These are phyloP conservation scores for Penicillium sp. DNA, from an alignment of 2,329 filamentous ascomycete species.

Conservation along the genomic window DNA sequence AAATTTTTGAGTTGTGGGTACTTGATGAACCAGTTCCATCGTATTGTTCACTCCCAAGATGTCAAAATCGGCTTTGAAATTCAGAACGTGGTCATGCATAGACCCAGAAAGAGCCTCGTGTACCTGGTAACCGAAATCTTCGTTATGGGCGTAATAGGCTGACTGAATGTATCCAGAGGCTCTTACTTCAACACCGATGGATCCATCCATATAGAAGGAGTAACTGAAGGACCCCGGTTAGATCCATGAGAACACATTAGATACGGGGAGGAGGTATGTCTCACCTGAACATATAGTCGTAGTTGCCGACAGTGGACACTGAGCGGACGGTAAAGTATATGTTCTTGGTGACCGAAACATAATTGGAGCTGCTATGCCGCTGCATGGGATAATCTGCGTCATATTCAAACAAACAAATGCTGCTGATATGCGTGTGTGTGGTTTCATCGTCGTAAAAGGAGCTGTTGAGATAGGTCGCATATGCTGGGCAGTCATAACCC, in stretches of 20 bases:
- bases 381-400: not conserved
- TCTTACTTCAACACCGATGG: not conserved
- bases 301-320: not conserved
- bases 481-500: slow-evolving; percentile 29
- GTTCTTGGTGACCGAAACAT: not conserved
- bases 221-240: not conserved
- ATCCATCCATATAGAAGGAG: not conserved
- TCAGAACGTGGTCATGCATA: not conserved
- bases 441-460: slow-evolving; percentile 24
- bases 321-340: not conserved
- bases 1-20: not conserved
- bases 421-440: not conserved
- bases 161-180: not conserved
- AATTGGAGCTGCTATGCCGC: not conserved
- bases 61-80: not conserved
- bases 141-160: not conserved
- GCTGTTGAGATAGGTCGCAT: slow-evolving; percentile 27
- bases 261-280: not conserved
- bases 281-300: not conserved
- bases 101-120: not conserved
- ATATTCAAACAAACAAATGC: not conserved
- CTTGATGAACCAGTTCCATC: not conserved
- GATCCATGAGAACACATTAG: too few species aligned
- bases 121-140: not conserved
- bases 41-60: not conserved